Evolutionary conservation across 257 asterid genomes (phyloP), one percentile per base, ranked within the genome.

Genomic region (Penstemon eatonii): DNA sequence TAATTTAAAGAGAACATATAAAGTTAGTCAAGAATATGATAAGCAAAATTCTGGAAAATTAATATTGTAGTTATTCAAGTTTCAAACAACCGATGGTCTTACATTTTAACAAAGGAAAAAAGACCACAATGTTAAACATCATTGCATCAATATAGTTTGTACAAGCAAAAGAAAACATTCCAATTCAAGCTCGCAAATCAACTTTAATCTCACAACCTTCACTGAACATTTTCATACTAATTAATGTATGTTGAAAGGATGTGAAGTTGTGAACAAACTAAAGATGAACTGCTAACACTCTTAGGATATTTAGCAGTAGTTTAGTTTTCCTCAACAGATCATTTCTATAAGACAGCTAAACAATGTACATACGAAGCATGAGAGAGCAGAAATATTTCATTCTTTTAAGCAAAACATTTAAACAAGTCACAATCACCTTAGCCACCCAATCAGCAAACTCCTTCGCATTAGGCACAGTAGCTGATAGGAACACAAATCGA

Each of bases 371-470:
- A 38, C 10, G 9, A 67, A 67, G 61, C 37, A 63, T 66, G 7
- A 59, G 15, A 46, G 8, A 44, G 54, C 46, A 25, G 63, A 46
- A 38, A 54, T 7, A 66, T 46, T 65, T 47, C 67, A 67, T 67
- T 45, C 25, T 45, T 37, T 7, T 15, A 25, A 25, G 33, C 37
- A 9, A 7, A 68, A 45, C 64, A 65, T 12, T 41, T 11, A 38
- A 39, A 54, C 42, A 49, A 33, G 65, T 40, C 33, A 59, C 19
- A 63, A 63, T 68, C 78, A 93, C 98, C 98, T 93, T 93, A n/a
- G 98, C 97, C 67, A 84, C 96, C 98, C 98, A 93, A 78, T 93
- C 95, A 2, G 98, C 96, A 80, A 93, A 93, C 73, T 93, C 98
- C 83, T 85, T 90, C 6, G 98, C 96, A 73, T 93, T 93, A 39